phyloP scores from a whole-genome alignment of 192 early-diverging fungal species.

The Jimgerdemannia flammicorona region DNA sequence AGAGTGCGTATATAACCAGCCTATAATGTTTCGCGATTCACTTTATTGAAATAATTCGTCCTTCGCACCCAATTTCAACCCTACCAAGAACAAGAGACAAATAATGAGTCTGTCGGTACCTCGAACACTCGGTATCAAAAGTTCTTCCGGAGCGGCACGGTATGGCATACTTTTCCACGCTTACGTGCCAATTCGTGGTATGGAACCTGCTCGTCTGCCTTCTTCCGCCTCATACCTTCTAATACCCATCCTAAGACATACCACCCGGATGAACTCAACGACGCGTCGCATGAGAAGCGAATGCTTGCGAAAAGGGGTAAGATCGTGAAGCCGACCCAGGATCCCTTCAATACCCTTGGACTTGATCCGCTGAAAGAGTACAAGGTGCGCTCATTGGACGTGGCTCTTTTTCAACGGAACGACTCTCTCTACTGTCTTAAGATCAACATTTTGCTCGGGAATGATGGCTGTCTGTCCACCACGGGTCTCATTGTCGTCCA shows the following conservation, averaged over 20 bases:
- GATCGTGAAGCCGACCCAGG: slow-evolving; percentile 12
- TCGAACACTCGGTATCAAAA: background rate
- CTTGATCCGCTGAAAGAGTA: slow-evolving; percentile 44
- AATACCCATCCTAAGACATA: slow-evolving; percentile 8
- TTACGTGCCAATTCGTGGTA: background rate
- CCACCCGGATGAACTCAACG: slow-evolving; percentile 30
- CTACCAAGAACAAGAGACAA: too few relatives aligned
- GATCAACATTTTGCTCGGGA: too few relatives aligned
- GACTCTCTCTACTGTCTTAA: too few relatives aligned
- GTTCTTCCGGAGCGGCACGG: background rate
- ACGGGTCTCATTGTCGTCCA: background rate
- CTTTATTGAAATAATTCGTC: background rate
- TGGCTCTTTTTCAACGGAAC: too few relatives aligned
- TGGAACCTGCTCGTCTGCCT: background rate
- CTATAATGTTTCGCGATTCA: too few relatives aligned
- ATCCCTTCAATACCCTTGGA: slow-evolving; percentile 35
- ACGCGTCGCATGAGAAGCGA: slow-evolving; percentile 19
- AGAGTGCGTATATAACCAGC: too few relatives aligned
- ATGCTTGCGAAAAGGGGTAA: slow-evolving; percentile 21
- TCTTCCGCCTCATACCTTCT: too few relatives aligned
- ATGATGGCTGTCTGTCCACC: too few relatives aligned
- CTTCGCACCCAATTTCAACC: background rate
- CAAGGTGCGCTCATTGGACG: slow-evolving; percentile 15
- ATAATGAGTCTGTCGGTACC: background rate
- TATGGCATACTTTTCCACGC: background rate